Evolutionary conservation across 352 stramenopile genomes (phyloP).

Genomic region (Pythium grandisporangium): DNA sequence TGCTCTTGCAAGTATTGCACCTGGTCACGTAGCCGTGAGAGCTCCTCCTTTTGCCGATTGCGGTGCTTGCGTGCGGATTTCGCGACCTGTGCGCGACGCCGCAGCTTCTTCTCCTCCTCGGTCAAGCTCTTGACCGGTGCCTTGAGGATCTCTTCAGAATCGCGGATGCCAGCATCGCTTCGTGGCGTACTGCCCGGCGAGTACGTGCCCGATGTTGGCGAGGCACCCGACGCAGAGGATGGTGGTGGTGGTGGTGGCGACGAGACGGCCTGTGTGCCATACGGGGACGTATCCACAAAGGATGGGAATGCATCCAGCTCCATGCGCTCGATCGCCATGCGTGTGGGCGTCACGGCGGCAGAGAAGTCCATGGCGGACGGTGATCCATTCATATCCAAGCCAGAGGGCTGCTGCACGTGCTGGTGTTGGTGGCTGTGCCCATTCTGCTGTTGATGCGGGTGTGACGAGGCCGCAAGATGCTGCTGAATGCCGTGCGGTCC

Average conservation of each 20-base stretch:
- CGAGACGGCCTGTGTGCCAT: conserved; percentile 10
- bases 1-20: conserved; percentile 71
- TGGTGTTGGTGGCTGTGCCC: not conserved
- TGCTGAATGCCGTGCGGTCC: conserved; percentile 24
- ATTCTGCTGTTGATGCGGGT: not conserved
- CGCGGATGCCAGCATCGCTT: conserved; percentile 23
- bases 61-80: conserved; percentile 78
- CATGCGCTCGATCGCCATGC: conserved; percentile 10
- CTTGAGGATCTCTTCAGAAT: conserved; percentile 76
- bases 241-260: conserved; percentile 12
- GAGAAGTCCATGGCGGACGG: conserved; percentile 11
- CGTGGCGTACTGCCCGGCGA: conserved; percentile 35
- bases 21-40: conserved; percentile 57
- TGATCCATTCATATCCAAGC: conserved; percentile 7
- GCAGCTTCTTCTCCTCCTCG: conserved; percentile 79
- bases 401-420: not conserved
- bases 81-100: conserved; percentile 65
- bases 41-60: conserved; percentile 75
- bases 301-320: conserved; percentile 19
- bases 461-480: conserved; percentile 12
- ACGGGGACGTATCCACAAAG: conserved; percentile 9
- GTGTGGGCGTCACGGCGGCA: not conserved
- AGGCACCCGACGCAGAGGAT: not conserved
- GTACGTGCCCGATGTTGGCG: conserved; percentile 3
- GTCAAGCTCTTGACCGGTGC: conserved; percentile 73